Conservation (phyloP, 495 filamentous ascomycete species). For the Hyaloscypha hepaticicola region DNA sequence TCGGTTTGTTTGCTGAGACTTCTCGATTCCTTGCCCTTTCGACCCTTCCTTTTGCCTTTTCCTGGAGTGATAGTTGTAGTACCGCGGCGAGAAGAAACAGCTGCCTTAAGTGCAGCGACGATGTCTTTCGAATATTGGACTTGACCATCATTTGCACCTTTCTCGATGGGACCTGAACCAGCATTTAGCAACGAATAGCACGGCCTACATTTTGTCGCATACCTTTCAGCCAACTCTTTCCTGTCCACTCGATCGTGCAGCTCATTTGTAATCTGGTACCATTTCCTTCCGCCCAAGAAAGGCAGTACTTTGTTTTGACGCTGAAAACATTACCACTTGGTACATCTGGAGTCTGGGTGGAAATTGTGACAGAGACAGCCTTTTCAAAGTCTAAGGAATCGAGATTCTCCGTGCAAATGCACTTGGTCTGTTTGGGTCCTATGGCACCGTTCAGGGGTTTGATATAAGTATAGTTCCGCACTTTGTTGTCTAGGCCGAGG, state of each 20-base stretch:
- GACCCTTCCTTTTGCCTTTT: slow-evolving; percentile 54
- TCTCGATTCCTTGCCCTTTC: slow-evolving; percentile 42
- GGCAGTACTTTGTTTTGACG: slow-evolving; percentile 90
- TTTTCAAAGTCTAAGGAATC: slow-evolving; percentile 86
- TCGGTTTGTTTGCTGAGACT: slow-evolving; percentile 37
- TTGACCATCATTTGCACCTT: slow-evolving; percentile 91
- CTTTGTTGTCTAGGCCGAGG: slow-evolving; percentile 67
- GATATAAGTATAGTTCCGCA: slow-evolving; percentile 81
- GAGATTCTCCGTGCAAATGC: slow-evolving; percentile 79
- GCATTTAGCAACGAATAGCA: slow-evolving; percentile 15
- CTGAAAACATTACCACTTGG: slow-evolving; percentile 90
- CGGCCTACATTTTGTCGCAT: slow-evolving; percentile 29
- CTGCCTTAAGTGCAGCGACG: slow-evolving; percentile 66
- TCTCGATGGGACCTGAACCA: slow-evolving; percentile 78
- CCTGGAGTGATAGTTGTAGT: slow-evolving; percentile 44
- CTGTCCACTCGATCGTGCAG: slow-evolving; percentile 91
- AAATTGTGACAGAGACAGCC: slow-evolving; percentile 71
- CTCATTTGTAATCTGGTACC: slow-evolving; percentile 79
- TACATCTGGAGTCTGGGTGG: slow-evolving; percentile 91
- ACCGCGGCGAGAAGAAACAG: slow-evolving; percentile 64
- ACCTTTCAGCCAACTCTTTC: slow-evolving; percentile 99
- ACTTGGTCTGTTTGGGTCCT: slow-evolving; percentile 94
- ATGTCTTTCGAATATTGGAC: slow-evolving; percentile 74
- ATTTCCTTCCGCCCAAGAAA: slow-evolving; percentile 87
- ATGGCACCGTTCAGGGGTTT: slow-evolving; percentile 83